Base-by-base conservation (phyloP, 768 basidiomycete genomes). In the Lepiota brunneoincarnata region DNA sequence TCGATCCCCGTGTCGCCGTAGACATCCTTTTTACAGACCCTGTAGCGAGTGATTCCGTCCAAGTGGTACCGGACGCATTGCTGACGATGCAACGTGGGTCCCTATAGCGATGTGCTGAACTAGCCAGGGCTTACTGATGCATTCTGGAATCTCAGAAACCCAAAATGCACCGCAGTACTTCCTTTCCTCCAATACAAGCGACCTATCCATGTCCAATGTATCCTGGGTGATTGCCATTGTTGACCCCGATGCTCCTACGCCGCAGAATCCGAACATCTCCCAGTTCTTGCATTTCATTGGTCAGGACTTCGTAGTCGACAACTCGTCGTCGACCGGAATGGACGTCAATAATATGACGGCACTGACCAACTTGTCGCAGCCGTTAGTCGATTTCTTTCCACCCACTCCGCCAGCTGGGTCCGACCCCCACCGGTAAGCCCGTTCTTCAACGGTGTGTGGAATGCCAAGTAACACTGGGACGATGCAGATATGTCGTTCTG, bases 231-330 rank as follows among this genome's bases (percentile, higher is more conserved):
- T 78, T 14, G 67, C 67, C 15, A 60, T 77, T 35, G 63, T 78
- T 35, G 76, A 77, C 57, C 76, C 74, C 24, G 75, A 78, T 58
- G 75, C 71, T 1, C 72, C 75, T 20, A 72, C 71, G 18, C 73
- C 72, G 0, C 69, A 74, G 49, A 71, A 73, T 52, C 65, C 65
- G 9, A 67, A 62, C 7, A 54, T 64, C 11, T 62, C 72, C 6
- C 68, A 76, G 51, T 71, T 73, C 51, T 64, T 76, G 2, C 75
- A 77, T 60, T 73, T 75, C 51, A 55, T 77, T 21, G 75, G 69
- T 7, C 70, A 70, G 7, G 69, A 71, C 50, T 77, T 74, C 57
- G 66, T 56, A 20, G 60, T 63, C 37, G 64, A 68, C 54, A 41
- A 54, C 7, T 58, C 64, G 60, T 58, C 64, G 60, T 64, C 57